These are phyloP conservation scores for Globisporangium acanthophoron DNA, from an alignment of 352 stramenopile species.

Conservation along the genomic window DNA sequence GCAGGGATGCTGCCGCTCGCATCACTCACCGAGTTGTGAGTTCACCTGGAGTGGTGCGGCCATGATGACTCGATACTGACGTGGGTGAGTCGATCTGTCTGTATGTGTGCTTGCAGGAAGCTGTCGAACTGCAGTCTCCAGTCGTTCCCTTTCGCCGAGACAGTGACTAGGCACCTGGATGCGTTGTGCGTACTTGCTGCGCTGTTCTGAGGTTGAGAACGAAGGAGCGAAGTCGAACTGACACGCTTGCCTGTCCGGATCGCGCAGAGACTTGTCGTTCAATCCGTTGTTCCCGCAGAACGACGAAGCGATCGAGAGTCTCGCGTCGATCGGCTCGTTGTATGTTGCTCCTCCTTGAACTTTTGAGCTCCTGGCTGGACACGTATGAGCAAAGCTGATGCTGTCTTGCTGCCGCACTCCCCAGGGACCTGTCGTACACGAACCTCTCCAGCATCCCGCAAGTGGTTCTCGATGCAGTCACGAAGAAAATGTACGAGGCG, in stretches of 20 bases:
- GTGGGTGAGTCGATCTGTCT: neutral
- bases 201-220: no score
- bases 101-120: neutral
- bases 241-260: neutral
- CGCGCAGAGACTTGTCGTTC: slow-evolving; percentile 3
- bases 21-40: slow-evolving; percentile 2
- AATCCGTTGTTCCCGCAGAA: slow-evolving; percentile 6
- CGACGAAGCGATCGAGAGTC: neutral
- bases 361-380: neutral
- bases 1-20: neutral
- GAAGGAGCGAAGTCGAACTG: neutral
- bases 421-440: slow-evolving; percentile 6
- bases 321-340: slow-evolving; percentile 1
- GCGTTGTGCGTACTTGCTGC: neutral
- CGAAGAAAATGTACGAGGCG: slow-evolving; percentile 2
- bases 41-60: neutral
- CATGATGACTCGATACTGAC: neutral
- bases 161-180: neutral
- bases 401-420: no score
- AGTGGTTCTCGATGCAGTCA: neutral
- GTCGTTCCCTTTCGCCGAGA: slow-evolving; percentile 7
- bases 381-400: neutral
- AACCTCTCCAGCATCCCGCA: slow-evolving; percentile 4
- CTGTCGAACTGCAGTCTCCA: slow-evolving; percentile 7
- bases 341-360: neutral